Evolutionary conservation across 169 alveolate genomes (phyloP), one percentile per base, ranked within the genome.

Genomic region (Plasmodium gaboni): DNA sequence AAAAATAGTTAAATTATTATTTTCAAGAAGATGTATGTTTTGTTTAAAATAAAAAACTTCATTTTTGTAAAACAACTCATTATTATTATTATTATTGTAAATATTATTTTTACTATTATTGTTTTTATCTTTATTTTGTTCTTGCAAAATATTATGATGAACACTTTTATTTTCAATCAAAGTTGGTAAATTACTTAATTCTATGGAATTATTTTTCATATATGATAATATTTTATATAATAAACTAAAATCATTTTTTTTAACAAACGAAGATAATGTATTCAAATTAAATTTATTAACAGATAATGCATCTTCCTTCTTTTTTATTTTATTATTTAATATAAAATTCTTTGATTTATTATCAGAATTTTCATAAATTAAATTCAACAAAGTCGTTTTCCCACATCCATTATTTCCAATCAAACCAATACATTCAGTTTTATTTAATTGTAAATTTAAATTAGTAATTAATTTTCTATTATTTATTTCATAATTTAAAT

Each of bases 381-480:
- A 48, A 57, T 94, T 92, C 44, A 94, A 76, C 59, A 94, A 78
- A 15, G 93, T 83, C n/a, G 95, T 83, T 70, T 94, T 94, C 2
- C 96, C 96, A 44, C 74, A 88, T 19, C 96, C 96, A 94, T 94
- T 94, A 67, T 94, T 94, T 1, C 96, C 96, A 24, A 94, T 88
- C 13, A 94, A 85, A 15, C 96, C 95, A 7, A 94, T 76, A 67
- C 96, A 92, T 22, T 94, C 96, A 5, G 94, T 92, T 53, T 74
- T 69, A 76, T 87, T 70, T 24, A 94, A 65, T 22, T 74, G 76
- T 4, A 94, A 92, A 69, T 73, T 64, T n/a, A 94, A 78, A 46
- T 94, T 94, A 59, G 60, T 94, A 64, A 94, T 90, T 48, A 94
- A 48, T 10, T 80, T 88, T 48, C 94, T 74, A 24, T 73, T 93